These are phyloP conservation scores for Sphagnurus paluster DNA, from an alignment of 1,284 basidiomycete genomes.

Conservation along the genomic window DNA sequence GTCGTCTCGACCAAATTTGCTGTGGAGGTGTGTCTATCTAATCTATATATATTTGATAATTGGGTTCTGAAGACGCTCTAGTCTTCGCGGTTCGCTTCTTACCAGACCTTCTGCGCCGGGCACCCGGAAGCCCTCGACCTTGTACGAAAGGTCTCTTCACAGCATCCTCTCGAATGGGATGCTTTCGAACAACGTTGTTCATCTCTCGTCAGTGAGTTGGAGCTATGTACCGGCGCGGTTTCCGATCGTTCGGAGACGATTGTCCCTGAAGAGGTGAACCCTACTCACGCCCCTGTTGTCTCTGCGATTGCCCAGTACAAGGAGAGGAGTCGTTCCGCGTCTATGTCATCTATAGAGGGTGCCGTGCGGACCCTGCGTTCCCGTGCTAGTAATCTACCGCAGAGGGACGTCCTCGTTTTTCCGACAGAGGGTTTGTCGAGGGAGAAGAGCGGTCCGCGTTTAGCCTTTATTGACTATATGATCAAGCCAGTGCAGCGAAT, in stretches of 20 bases:
- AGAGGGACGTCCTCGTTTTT: constrained; percentile 19
- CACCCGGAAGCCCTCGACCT: constrained; percentile 80
- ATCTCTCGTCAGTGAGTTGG: constrained; percentile 44
- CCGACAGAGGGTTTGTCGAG: constrained; percentile 26
- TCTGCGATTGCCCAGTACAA: constrained; percentile 20
- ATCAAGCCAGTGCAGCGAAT: constrained; percentile 90
- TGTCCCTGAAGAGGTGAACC: constrained; percentile 8
- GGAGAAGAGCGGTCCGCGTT: constrained; percentile 39
- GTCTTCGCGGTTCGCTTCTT: constrained; percentile 74
- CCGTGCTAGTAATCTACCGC: constrained; percentile 28
- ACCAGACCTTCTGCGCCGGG: constrained; percentile 82
- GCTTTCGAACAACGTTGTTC: constrained; percentile 79
- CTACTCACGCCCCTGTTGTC: not conserved
- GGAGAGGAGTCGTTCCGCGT: constrained; percentile 37
- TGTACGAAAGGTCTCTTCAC: constrained; percentile 62
- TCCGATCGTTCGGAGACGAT: constrained; percentile 6
- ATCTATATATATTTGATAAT: constrained; percentile 2
- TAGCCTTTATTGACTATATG: constrained; percentile 78
- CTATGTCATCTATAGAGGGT: constrained; percentile 39
- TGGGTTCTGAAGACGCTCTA: constrained; percentile 30
- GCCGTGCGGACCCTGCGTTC: constrained; percentile 36
- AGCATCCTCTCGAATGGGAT: constrained; percentile 72
- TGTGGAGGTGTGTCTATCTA: constrained; percentile 51
- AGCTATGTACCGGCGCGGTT: constrained; percentile 18
- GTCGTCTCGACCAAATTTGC: constrained; percentile 64